These are phyloP conservation scores for Porphyrellus cyaneotinctus DNA, from an alignment of 768 basidiomycete genomes.

Conservation along the genomic window DNA sequence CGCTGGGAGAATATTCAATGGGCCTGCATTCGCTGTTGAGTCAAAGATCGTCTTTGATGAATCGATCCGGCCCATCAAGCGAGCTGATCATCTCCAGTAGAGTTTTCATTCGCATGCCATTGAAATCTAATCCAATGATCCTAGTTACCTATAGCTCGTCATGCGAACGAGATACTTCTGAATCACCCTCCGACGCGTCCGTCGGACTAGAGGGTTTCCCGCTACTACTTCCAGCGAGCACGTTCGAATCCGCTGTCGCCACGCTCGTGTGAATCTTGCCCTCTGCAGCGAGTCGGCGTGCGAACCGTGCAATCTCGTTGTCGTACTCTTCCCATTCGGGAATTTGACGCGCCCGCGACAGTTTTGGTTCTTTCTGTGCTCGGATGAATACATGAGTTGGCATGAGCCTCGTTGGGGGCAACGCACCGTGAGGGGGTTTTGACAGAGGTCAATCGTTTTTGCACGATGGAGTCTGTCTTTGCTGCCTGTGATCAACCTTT, in stretches of 20 bases:
- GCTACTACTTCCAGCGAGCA: conserved; percentile 53
- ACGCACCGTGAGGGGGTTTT: conserved; percentile 89
- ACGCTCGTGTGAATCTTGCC: conserved; percentile 67
- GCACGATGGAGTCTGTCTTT: conserved; percentile 73
- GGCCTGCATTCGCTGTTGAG: too few relatives aligned
- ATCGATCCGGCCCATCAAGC: too few relatives aligned
- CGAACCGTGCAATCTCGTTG: conserved; percentile 80
- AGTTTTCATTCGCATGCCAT: too few relatives aligned
- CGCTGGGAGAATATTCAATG: too few relatives aligned
- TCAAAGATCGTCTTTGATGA: too few relatives aligned
- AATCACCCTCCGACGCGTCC: neutral
- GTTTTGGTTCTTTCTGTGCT: conserved; percentile 91
- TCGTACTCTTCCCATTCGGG: conserved; percentile 99
- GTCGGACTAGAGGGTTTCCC: conserved; percentile 17
- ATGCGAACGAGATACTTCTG: neutral
- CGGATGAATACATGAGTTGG: neutral
- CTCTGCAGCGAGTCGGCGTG: conserved; percentile 62
- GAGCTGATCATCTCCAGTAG: too few relatives aligned
- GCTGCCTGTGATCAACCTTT: conserved; percentile 48
- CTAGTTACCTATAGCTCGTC: conserved; percentile 19
- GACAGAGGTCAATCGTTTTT: conserved; percentile 95
- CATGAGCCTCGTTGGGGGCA: too few relatives aligned
- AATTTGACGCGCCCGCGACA: conserved; percentile 87
- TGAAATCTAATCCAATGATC: neutral
- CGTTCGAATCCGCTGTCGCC: conserved; percentile 65